These are phyloP conservation scores for Xylaria telfairii DNA, from an alignment of 495 filamentous ascomycete genomes.

Conservation along the genomic window DNA sequence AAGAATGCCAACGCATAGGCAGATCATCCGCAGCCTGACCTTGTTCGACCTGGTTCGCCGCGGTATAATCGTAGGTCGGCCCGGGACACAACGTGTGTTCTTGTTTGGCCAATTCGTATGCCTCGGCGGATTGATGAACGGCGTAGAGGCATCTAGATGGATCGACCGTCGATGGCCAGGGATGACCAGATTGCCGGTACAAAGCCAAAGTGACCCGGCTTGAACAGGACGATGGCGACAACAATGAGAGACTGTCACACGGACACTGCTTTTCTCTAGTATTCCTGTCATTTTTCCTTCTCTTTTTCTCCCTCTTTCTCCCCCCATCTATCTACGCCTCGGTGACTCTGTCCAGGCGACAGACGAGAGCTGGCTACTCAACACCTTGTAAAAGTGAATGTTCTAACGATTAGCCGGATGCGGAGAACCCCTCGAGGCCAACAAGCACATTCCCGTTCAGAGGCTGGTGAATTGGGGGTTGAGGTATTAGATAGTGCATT, in stretches of 20 bases:
- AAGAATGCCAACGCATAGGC: constrained; percentile 26
- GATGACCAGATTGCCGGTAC: constrained; percentile 11
- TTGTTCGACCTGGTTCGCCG: constrained; percentile 10
- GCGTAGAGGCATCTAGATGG: constrained; percentile 8
- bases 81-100: constrained; percentile 12
- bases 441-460: not conserved
- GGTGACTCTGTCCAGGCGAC: not conserved
- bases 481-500: not conserved
- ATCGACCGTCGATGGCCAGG: not conserved
- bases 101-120: not conserved
- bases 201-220: constrained; percentile 3
- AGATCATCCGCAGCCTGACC: constrained; percentile 29
- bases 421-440: not conserved
- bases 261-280: not conserved
- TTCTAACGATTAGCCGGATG: constrained; percentile 11
- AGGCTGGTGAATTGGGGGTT: not conserved
- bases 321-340: not conserved
- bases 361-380: not conserved
- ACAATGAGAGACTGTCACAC: constrained; percentile 5
- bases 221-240: constrained; percentile 1
- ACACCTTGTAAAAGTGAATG: not conserved
- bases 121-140: constrained; percentile 13
- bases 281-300: not conserved
- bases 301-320: too few species aligned
- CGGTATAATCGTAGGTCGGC: constrained; percentile 17